phyloP scores from a whole-genome alignment of 768 basidiomycete genomes.

The Tulasnella sp. region DNA sequence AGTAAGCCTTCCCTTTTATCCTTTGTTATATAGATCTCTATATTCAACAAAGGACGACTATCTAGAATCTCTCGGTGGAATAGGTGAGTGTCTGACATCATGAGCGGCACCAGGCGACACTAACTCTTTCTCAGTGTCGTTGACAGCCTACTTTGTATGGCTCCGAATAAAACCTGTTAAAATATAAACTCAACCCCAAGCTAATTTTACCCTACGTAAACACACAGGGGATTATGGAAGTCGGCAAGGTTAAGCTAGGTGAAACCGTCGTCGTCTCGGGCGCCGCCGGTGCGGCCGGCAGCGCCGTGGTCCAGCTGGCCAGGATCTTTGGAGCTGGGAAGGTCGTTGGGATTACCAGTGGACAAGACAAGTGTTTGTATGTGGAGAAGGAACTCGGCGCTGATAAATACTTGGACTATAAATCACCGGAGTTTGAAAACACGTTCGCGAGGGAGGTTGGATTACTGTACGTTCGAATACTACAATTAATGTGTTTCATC shows the following conservation, averaged over 20 bases:
- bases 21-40: conserved; percentile 18
- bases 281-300: conserved; percentile 86
- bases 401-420: conserved; percentile 80
- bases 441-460: conserved; percentile 64
- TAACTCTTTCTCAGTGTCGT: neutral
- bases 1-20: too few relatives aligned
- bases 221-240: conserved; percentile 69
- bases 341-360: conserved; percentile 84
- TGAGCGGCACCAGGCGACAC: too few relatives aligned
- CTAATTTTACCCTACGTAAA: too few relatives aligned
- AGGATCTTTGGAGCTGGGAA: conserved; percentile 59
- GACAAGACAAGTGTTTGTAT: conserved; percentile 76
- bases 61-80: conserved; percentile 64
- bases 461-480: conserved; percentile 33
- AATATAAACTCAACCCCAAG: too few relatives aligned
- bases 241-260: conserved; percentile 70
- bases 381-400: conserved; percentile 76
- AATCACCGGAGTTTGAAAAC: conserved; percentile 53
- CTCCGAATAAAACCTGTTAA: neutral
- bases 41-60: conserved; percentile 60
- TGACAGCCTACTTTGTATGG: conserved; percentile 55
- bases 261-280: conserved; percentile 82
- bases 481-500: neutral
- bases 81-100: conserved; percentile 44
- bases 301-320: conserved; percentile 71